Evolutionary conservation across 2,329 filamentous ascomycete species (phyloP).

Genomic region (Pseudogymnoascus sp.): DNA sequence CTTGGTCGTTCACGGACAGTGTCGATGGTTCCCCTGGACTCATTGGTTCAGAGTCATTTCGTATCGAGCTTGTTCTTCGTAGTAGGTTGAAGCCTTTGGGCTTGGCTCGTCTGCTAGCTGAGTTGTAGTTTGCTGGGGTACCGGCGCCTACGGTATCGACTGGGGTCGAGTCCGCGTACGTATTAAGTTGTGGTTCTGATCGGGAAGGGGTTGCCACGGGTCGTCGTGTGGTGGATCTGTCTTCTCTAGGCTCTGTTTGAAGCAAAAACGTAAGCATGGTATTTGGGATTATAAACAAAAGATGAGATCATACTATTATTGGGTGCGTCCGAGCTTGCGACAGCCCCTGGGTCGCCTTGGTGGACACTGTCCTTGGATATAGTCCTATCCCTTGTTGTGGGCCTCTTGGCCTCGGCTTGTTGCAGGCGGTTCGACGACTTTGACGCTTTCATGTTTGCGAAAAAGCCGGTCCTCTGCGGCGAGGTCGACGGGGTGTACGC

Average conservation of each 20-base stretch:
- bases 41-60: conserved; percentile 29
- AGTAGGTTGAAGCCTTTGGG: conserved; percentile 30
- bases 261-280: conserved; percentile 15
- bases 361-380: conserved; percentile 19
- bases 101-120: conserved; percentile 22
- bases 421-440: conserved; percentile 37
- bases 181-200: conserved; percentile 21
- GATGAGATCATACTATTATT: conserved; percentile 24
- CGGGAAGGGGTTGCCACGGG: conserved; percentile 22
- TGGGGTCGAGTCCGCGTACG: not conserved
- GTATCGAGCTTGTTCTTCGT: conserved; percentile 35
- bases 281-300: not conserved
- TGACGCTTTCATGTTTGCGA: conserved; percentile 38
- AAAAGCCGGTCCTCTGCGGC: conserved; percentile 29
- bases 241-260: conserved; percentile 18
- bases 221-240: conserved; percentile 21
- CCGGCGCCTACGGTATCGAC: conserved; percentile 8
- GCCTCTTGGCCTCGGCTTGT: conserved; percentile 28
- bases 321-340: conserved; percentile 24
- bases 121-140: conserved; percentile 9
- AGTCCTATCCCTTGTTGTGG: conserved; percentile 26
- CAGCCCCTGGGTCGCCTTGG: conserved; percentile 19
- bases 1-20: conserved; percentile 19
- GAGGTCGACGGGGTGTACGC: not conserved
- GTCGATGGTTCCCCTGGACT: conserved; percentile 17